Evolutionary conservation across 2,329 filamentous ascomycete species (phyloP), one percentile per base, ranked within the genome.

Genomic region (Fusarium pseudocircinatum): DNA sequence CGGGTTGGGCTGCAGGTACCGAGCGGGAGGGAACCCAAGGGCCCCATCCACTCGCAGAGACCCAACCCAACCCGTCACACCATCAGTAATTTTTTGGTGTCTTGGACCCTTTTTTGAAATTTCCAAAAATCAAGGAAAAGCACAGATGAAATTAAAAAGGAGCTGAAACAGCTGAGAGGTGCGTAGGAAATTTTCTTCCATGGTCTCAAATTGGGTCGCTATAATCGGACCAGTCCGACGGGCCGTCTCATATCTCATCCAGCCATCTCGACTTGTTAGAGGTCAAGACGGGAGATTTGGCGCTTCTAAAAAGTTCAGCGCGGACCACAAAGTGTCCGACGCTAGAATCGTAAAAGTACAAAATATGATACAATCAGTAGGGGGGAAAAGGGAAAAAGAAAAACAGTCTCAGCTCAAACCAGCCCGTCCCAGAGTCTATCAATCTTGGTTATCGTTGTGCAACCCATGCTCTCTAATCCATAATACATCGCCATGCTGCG

Each of bases 1-100:
- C 49, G 44, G 60, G 67, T 75, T 75, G 73, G 73, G 73, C 73
- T 75, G 73, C 73, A 75, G 73, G 73, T 75, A 75, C 73, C 56
- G 65, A 66, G 40, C 58, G 66, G 69, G 65, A 75, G 73, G 69
- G 70, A 75, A 71, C 73, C 73, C 67, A 75, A 75, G 50, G 50
- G 53, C 36, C 58, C 60, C 50, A 60, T 59, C 61, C 60, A 74
- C 47, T 54, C 49, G 67, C 46, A 61, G 56, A 62, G 70, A 54
- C 62, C 67, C 62, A 74, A 71, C 70, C 70, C 58, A 73, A 71
- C 63, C 62, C 54, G 40, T 54, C 70, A 74, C 70, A 74, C 67
- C 70, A 68, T 60, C 58, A 49, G 28, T 43, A 18, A 67, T 32
- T 44, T 57, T 59, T 46, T 50, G 28, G 34, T 63, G 58, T 65